Evolutionary conservation across 305 asterid genomes (phyloP).

Genomic region (Solanum hybrid): DNA sequence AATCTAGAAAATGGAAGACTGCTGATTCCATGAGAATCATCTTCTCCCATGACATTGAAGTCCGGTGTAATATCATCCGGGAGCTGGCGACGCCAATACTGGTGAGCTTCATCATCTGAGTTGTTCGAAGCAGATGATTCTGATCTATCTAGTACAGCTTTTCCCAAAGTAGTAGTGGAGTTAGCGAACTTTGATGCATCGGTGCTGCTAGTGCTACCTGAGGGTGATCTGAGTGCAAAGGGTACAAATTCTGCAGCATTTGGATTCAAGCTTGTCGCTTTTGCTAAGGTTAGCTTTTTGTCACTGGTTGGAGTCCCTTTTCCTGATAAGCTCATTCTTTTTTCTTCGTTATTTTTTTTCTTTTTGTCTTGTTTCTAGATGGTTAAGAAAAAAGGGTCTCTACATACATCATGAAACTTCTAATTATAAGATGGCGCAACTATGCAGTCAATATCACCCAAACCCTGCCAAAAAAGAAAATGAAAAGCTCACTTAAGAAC

Average conservation of each 20-base stretch:
- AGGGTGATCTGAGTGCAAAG: constrained; percentile 49
- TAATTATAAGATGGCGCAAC: constrained; percentile 3
- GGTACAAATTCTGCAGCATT: constrained; percentile 91
- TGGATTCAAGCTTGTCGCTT: constrained; percentile 59
- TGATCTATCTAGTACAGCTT: constrained; percentile 53
- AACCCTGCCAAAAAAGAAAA: constrained; percentile 51
- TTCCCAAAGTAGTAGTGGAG: constrained; percentile 38
- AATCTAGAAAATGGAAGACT: constrained; percentile 46
- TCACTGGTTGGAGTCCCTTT: constrained; percentile 56
- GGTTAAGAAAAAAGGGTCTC: constrained; percentile 9
- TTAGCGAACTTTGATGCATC: constrained; percentile 34
- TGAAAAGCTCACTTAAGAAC: not conserved
- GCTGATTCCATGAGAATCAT: constrained; percentile 45
- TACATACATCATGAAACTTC: constrained; percentile 13
- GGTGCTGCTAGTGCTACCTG: constrained; percentile 24
- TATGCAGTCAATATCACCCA: constrained; percentile 31
- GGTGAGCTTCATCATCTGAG: constrained; percentile 68
- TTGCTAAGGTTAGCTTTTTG: constrained; percentile 35
- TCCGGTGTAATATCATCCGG: constrained; percentile 95
- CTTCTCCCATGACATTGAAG: constrained; percentile 46
- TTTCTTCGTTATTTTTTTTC: not conserved
- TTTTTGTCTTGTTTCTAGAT: not conserved
- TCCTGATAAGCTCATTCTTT: constrained; percentile 55
- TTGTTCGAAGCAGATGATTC: constrained; percentile 64
- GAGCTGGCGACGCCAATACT: constrained; percentile 77